phyloP scores from a whole-genome alignment of 352 stramenopile genomes.

The Phytophthora quininea region DNA sequence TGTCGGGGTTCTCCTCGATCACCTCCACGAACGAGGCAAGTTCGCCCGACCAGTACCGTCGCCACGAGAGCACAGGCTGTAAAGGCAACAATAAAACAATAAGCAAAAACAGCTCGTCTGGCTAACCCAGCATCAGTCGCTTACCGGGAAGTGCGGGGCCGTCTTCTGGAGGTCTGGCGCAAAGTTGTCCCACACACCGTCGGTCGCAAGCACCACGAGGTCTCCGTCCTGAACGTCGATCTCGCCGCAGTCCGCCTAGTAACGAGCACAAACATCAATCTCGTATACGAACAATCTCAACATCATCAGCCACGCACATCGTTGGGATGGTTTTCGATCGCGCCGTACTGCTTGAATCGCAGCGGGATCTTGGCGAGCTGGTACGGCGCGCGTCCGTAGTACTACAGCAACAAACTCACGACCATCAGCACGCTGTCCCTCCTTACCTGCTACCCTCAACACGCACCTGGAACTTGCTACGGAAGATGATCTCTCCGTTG shows the following conservation, averaged over 20 bases:
- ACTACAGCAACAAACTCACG: conserved; percentile 34
- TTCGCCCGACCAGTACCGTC: conserved; percentile 64
- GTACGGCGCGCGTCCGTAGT: conserved; percentile 76
- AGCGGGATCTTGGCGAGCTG: conserved; percentile 79
- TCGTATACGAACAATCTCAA: not conserved
- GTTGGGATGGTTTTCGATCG: conserved; percentile 77
- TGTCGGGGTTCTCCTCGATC: conserved; percentile 47
- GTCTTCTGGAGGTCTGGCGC: conserved; percentile 52
- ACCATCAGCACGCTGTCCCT: not conserved
- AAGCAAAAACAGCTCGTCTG: conserved; percentile 2
- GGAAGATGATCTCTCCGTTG: conserved; percentile 63
- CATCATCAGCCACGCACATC: conserved; percentile 50
- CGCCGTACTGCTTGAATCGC: conserved; percentile 76
- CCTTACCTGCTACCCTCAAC: not conserved
- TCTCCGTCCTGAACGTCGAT: conserved; percentile 78
- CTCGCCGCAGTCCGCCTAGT: conserved; percentile 69
- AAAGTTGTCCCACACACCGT: conserved; percentile 88
- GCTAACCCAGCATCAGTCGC: not conserved
- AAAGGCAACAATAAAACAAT: conserved; percentile 4
- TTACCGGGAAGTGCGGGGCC: conserved; percentile 62
- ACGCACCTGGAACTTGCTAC: conserved; percentile 72
- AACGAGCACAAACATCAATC: not conserved
- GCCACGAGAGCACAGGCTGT: conserved; percentile 68
- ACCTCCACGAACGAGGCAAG: conserved; percentile 67
- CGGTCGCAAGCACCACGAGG: conserved; percentile 78